Conservation (phyloP, 805 yeast genomes). For the Metschnikowia dekortorum region DNA sequence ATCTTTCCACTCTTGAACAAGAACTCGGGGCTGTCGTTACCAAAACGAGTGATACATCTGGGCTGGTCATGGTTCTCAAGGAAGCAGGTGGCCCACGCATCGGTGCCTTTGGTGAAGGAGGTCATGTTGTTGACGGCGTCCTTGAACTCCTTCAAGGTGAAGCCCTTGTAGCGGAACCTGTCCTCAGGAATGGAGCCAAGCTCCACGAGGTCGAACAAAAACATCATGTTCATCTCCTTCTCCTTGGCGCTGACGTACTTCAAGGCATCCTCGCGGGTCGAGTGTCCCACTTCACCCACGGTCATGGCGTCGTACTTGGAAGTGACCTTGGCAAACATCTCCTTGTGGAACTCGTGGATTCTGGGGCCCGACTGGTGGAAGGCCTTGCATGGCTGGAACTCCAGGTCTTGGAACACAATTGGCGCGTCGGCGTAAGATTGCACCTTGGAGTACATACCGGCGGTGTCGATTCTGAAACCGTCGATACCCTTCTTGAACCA, state of each 20-base stretch:
- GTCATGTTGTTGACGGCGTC: slow-evolving; percentile 32
- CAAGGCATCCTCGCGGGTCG: slow-evolving; percentile 38
- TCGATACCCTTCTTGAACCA: slow-evolving; percentile 57
- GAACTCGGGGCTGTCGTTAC: slow-evolving; percentile 30
- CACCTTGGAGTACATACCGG: slow-evolving; percentile 49
- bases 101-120: slow-evolving; percentile 42
- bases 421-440: slow-evolving; percentile 47
- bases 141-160: slow-evolving; percentile 37
- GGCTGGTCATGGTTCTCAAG: slow-evolving; percentile 60
- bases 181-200: slow-evolving; percentile 36
- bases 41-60: slow-evolving; percentile 49
- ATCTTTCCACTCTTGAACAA: slow-evolving; percentile 44
- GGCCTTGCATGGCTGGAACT: slow-evolving; percentile 36
- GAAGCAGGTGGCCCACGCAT: slow-evolving; percentile 55
- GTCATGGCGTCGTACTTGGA: slow-evolving; percentile 50
- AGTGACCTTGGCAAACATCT: slow-evolving; percentile 41
- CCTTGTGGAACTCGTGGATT: slow-evolving; percentile 55
- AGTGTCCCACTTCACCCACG: slow-evolving; percentile 52
- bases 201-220: slow-evolving; percentile 30
- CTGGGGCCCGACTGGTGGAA: slow-evolving; percentile 46
- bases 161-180: slow-evolving; percentile 33
- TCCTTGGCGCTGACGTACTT: slow-evolving; percentile 39
- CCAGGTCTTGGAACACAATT: slow-evolving; percentile 34
- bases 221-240: slow-evolving; percentile 40
- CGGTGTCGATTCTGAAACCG: slow-evolving; percentile 57